Conservation (phyloP, 371 early-diverging fungal species). For the Blakeslea trispora region DNA sequence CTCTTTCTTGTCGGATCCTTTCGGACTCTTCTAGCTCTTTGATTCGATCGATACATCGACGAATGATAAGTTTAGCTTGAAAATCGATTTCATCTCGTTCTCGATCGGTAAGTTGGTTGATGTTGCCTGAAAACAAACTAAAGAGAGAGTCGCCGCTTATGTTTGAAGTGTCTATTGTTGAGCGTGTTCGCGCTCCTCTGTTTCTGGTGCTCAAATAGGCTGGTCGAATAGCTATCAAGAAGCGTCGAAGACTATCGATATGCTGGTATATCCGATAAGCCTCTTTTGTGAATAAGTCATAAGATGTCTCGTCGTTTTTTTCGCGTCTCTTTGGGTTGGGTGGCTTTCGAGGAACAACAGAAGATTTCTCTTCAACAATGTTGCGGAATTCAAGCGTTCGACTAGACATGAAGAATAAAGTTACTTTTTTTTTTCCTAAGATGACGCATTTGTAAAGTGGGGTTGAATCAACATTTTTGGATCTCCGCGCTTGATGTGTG, state of each 20-base stretch:
- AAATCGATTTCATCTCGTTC: constrained; percentile 64
- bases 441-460: no score
- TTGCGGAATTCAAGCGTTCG: constrained; percentile 27
- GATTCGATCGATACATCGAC: constrained; percentile 55
- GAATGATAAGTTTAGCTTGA: constrained; percentile 58
- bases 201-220: constrained; percentile 44
- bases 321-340: constrained; percentile 1
- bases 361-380: constrained; percentile 18
- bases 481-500: no score
- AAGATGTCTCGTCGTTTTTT: constrained; percentile 19
- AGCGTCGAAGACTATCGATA: constrained; percentile 42
- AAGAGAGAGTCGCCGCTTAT: constrained; percentile 29
- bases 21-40: constrained; percentile 52
- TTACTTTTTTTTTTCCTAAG: no score
- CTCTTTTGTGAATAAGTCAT: constrained; percentile 52
- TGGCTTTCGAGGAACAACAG: constrained; percentile 1
- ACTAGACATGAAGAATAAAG: constrained; percentile 20
- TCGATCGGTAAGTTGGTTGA: constrained; percentile 42
- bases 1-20: constrained; percentile 25
- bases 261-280: constrained; percentile 55
- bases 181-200: constrained; percentile 14
- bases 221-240: constrained; percentile 47
- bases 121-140: constrained; percentile 34
- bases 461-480: no score
- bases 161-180: not conserved